A percentile compares a stretch with the other conserved stretches of the same genome.
phyloP scores from a whole-genome alignment of 371 early-diverging fungal species.

The Umbelopsis sp. region DNA sequence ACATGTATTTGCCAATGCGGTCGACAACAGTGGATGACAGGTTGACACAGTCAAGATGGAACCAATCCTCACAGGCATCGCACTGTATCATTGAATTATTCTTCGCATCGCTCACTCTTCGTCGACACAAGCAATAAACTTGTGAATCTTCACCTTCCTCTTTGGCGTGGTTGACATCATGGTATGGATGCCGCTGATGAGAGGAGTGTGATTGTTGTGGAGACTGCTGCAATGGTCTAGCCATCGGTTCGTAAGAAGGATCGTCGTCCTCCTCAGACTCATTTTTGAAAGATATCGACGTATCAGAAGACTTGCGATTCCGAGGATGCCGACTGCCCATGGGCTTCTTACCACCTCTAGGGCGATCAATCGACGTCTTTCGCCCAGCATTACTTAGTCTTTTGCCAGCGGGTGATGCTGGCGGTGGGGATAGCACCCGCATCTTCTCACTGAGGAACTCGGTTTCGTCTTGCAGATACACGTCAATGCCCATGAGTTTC shows the following conservation, averaged over 20 bases:
- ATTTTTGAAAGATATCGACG: constrained; percentile 1
- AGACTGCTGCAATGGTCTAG: background rate
- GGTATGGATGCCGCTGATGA: constrained; percentile 18
- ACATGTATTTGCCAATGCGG: constrained; percentile 30
- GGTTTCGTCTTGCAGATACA: constrained; percentile 49
- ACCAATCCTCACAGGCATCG: constrained; percentile 63
- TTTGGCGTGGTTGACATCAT: background rate
- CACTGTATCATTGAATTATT: constrained; percentile 57
- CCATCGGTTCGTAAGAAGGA: background rate
- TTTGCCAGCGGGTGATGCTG: constrained; percentile 27
- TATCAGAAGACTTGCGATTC: constrained; percentile 12
- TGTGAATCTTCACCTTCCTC: constrained; percentile 23
- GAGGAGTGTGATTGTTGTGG: background rate
- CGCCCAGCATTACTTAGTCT: constrained; percentile 32
- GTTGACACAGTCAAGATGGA: constrained; percentile 58
- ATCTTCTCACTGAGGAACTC: constrained; percentile 51
- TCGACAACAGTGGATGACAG: constrained; percentile 24
- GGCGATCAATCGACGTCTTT: background rate
- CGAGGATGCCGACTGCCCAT: constrained; percentile 1
- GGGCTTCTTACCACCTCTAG: constrained; percentile 6
- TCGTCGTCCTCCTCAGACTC: constrained; percentile 6
- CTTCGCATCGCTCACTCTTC: constrained; percentile 24
- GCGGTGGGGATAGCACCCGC: constrained; percentile 38
- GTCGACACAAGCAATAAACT: constrained; percentile 49
- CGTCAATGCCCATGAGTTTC: constrained; percentile 62